Base-by-base conservation (phyloP, 2,329 filamentous ascomycete genomes). In the Monilinia aucupariae region DNA sequence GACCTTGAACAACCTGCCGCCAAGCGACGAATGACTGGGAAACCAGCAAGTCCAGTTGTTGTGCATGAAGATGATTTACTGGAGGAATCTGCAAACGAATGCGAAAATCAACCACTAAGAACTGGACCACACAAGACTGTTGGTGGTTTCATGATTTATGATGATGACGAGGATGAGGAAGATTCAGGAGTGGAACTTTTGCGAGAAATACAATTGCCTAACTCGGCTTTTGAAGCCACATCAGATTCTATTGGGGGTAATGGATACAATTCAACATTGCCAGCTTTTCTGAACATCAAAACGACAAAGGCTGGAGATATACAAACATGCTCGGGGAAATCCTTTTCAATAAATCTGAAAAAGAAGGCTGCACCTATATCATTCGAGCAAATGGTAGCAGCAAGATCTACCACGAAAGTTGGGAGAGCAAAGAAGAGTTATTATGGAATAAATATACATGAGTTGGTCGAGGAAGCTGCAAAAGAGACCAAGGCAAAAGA, bases 381-480 rank as follows among this genome's bases (percentile, higher is more conserved):
- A 0, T 91, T 88, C 70, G 85, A 90, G 70, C 78, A 82, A 47
- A 81, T 91, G 68, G 83, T 90, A 3, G 87, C 88, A 27, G 82
- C 85, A 13, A 80, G 88, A 56, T 90, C 88, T 6, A 83, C 77
- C 62, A 85, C 82, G 0, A 85, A 84, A 66, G 83, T 87, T 63
- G 87, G 88, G 2, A 81, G 85, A 64, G 89, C 89, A 2, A 85
- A 84, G 70, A 85, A 85, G 69, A 88, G 87, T 69, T 97, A 92
- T 76, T 99, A 96, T 74, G 94, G 94, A 12, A 88, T 99, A 67
- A 88, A 96, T 53, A 94, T 99, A 41, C 92, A 97, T 74, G 81
- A 85, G 62, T 78, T 99, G 47, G 82, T 97, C 63, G 87, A 90
- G 63, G 82, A 88, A 20, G 89, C 89, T 3, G 78, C 84, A 60